Evolutionary conservation across 768 basidiomycete genomes (phyloP), one percentile per base, ranked within the genome.

Genomic region (Boletellus emodensis): DNA sequence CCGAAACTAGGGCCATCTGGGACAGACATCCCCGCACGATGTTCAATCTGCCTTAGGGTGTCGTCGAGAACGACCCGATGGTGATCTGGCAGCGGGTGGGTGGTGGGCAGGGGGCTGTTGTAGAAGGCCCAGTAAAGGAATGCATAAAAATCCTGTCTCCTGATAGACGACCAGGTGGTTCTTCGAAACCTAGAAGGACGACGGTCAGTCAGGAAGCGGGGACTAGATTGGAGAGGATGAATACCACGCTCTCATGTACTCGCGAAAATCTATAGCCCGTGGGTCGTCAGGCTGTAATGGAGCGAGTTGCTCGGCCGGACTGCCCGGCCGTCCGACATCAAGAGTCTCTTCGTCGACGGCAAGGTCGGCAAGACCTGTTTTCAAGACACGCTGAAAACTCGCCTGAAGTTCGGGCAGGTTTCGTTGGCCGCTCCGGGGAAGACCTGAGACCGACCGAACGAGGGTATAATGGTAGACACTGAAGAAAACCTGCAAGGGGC

Each of bases 101-200:
- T 62, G 6, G 78, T 61, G 14, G 84, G 83, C 30, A 88, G 71
- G 35, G 81, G 74, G 5, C 77, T 72, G 61, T 86, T 86, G 67
- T 84, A 94, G 60, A 88, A 83, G 20, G 81, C 78, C 91, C 92
- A 94, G 49, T 89, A 83, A 28, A 95, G 71, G 87, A 90, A 94
- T 52, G 79, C 72, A 37, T 75, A 75, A 49, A 90, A 70, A 63
- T 91, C 81, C 35, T 78, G 71, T 15, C 72, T 74, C 39, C 74
- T 81, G 50, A 95, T 78, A 12, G 77, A 72, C 0, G 84, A 84
- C 87, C 88, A 95, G 0, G 83, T 81, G 14, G 76, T 81, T 57
- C 81, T 82, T 49, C 77, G 71, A 65, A 94, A 94, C 90, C 90
- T 61, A 60, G 48, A 35, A 35, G 15, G 30, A 32, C 24, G 12